Base-by-base conservation (phyloP, 768 basidiomycete genomes). In the Pluteus cervinus region DNA sequence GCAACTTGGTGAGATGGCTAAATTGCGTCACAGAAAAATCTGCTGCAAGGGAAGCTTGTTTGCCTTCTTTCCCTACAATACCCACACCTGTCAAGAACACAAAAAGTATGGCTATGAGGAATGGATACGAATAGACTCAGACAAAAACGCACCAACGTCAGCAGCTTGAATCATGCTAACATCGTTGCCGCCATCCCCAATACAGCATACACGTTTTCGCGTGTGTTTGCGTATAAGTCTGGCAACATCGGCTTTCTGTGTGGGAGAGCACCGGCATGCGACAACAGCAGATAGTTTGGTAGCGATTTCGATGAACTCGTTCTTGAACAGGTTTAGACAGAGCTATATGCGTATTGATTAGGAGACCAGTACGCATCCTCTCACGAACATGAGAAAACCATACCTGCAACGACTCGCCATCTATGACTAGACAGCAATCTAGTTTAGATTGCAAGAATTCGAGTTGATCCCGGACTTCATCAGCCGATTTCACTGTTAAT, bases 111-210 rank as follows among this genome's bases (percentile, higher is more conserved):
- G 8, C 22, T 24, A 29, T 30, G 15, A 12, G 14, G 28, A 39
- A 11, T 21, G 14, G 17, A 29, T 16, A 31, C 29, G 8, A 22
- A 22, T 22, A 4, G 24, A n/a, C n/a, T n/a, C n/a, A n/a, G n/a
- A n/a, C n/a, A 29, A 22, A 22, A 4, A 79, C 90, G 56, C 33
- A 91, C 92, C 94, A 41, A 99, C 92, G 52, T 98, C 91, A 2
- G 96, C 96, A 1, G 96, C 96, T 54, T 98, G 96, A 44, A 99
- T 99, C 96, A 99, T 99, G 57, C 88, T 91, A 45, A 99, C 96
- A 56, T 99, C 96, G 57, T 99, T 99, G 4, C 96, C 96, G 23
- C 96, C 96, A 62, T 99, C 96, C 2, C 96, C 96, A 41, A 98
- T 98, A 55, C 96, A 98, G 58, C 94, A 98, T 0, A 99, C 94